phyloP scores from a whole-genome alignment of 148 eudicot species.

The Vaccinium darrowii region DNA sequence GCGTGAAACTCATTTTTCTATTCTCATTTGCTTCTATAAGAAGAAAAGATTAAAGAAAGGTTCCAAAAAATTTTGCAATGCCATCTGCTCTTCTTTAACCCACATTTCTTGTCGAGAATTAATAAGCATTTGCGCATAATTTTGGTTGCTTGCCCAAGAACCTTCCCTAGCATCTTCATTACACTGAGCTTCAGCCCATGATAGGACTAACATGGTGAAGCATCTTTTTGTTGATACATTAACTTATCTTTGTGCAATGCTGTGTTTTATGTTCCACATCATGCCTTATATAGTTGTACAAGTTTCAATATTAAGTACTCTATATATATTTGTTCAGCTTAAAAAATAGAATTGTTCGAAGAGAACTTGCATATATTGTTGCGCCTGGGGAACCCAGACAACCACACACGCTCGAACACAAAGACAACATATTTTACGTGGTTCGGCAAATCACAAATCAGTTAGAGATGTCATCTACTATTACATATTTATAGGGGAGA shows the following conservation, averaged over 20 bases:
- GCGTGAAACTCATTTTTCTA: neutral
- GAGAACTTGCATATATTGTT: neutral
- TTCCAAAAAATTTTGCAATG: neutral
- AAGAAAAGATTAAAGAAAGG: neutral
- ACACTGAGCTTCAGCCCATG: neutral
- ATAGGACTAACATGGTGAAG: neutral
- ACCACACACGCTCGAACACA: neutral
- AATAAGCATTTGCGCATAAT: neutral
- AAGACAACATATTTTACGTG: neutral
- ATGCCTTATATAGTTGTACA: neutral
- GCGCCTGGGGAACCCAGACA: neutral
- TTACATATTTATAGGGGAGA: neutral
- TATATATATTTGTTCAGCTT: neutral
- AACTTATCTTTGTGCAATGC: neutral
- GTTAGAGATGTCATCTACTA: neutral
- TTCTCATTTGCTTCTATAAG: neutral
- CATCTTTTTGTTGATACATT: conserved; percentile 1
- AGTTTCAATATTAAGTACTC: neutral
- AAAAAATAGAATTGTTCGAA: neutral
- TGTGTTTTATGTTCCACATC: neutral
- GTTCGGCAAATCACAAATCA: neutral
- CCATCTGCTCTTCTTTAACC: neutral
- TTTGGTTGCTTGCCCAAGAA: neutral
- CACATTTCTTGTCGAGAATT: neutral
- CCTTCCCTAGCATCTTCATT: neutral